Base-by-base conservation (phyloP, 2,329 filamentous ascomycete species). In the Phyllosticta citribraziliensis region DNA sequence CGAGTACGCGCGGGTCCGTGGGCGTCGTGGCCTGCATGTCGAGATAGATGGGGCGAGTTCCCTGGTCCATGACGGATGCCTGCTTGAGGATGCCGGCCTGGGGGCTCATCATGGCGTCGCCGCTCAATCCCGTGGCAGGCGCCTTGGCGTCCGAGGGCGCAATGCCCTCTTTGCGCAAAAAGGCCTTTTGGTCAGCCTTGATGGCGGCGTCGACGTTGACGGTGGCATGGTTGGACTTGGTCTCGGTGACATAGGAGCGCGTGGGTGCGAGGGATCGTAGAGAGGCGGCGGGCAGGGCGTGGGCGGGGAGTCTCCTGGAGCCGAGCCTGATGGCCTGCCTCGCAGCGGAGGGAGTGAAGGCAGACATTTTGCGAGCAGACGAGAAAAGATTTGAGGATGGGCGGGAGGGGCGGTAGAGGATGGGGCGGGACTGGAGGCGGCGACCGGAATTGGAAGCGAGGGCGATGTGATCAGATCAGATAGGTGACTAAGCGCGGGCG, bases 11-110 rank as follows among this genome's bases (percentile, higher is more conserved):
- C 24, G 94, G 94, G 69, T 99, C 94, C 63, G 94, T 86, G 19
- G 94, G 94, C 0, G 94, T 99, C 1, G 94, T 99, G 40, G 94
- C 91, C 77, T 99, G 94, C 88, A 96, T 96, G 72, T 99, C 94
- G 59, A 99, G 87, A 70, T 99, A 99, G 72, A 99, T 97, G 50
- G 94, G 94, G 63, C 94, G 83, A 64, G 89, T 87, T 62, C 94
- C 94, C 75, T 96, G 87, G 67, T 96, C 92, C 87, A 97, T 89
- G 65, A 96, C 81, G 12, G 91, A 91, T 9, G 92, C 93, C 74
- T 96, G 88, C 79, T 94, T 95, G 64, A 99, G 80, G 54, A 97
- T 87, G 66, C 84, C 85, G 65, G 90, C 88, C 72, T 88, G 84
- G n/a, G 90, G 88, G 75, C 88, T 94, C 79, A 94, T 85, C 72